Conservation (phyloP, 352 stramenopile species). For the Globisporangium nodosum region DNA sequence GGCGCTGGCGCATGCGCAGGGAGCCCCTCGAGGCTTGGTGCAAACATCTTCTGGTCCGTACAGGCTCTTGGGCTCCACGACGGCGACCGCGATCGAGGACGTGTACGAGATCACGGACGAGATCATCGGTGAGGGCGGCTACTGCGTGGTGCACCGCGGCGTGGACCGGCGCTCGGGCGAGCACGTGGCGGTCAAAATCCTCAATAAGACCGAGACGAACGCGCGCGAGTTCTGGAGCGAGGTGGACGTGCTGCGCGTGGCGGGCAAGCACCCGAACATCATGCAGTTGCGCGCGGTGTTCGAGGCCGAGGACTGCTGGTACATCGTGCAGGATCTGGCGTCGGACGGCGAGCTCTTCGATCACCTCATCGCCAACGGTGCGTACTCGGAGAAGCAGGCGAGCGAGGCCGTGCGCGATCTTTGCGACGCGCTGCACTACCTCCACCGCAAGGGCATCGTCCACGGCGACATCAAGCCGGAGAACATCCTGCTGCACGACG, state of each 20-base stretch:
- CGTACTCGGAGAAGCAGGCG: slow-evolving; percentile 82
- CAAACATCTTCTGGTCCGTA: background rate
- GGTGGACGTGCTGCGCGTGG: slow-evolving; percentile 69
- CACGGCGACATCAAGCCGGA: slow-evolving; percentile 89
- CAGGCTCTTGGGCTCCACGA: slow-evolving; percentile 2
- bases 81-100: slow-evolving; percentile 37
- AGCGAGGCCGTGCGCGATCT: slow-evolving; percentile 64
- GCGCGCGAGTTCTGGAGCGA: slow-evolving; percentile 81
- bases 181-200: slow-evolving; percentile 73
- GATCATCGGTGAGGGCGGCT: slow-evolving; percentile 76
- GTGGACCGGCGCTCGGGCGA: slow-evolving; percentile 58
- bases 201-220: slow-evolving; percentile 72
- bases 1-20: slow-evolving; percentile 3
- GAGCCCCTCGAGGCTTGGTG: background rate
- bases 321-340: slow-evolving; percentile 80
- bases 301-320: slow-evolving; percentile 69
- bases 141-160: slow-evolving; percentile 73
- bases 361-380: slow-evolving; percentile 76
- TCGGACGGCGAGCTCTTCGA: slow-evolving; percentile 87
- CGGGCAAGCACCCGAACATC: slow-evolving; percentile 73
- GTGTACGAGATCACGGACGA: slow-evolving; percentile 76
- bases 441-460: slow-evolving; percentile 85
- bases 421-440: slow-evolving; percentile 73
- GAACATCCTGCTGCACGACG: slow-evolving; percentile 75
- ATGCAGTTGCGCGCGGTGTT: slow-evolving; percentile 70